Conservation (phyloP, 768 basidiomycete species). For the Kwoniella dendrophila region DNA sequence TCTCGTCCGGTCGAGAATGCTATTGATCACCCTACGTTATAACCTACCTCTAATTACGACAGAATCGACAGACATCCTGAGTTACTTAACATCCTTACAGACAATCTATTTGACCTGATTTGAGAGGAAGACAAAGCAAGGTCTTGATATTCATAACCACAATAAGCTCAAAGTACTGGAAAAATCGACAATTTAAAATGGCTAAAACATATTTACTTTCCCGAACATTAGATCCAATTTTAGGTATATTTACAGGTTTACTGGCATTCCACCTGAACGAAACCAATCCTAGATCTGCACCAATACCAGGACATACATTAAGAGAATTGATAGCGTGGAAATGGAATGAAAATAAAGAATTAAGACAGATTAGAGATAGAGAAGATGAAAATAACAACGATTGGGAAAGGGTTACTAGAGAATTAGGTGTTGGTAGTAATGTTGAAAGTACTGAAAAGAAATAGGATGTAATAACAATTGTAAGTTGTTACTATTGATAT, state of each 20-base stretch:
- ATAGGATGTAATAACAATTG: slow-evolving; percentile 3
- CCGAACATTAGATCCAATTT: slow-evolving; percentile 50
- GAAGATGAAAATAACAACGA: slow-evolving; percentile 41
- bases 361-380: slow-evolving; percentile 11
- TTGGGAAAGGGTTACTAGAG: slow-evolving; percentile 46
- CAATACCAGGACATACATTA: slow-evolving; percentile 50
- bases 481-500: no score
- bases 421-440: slow-evolving; percentile 30
- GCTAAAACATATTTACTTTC: slow-evolving; percentile 53
- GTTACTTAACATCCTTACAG: no score
- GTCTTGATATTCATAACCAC: no score
- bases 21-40: no score
- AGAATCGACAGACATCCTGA: no score
- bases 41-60: no score
- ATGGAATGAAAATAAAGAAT: slow-evolving; percentile 32
- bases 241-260: slow-evolving; percentile 54
- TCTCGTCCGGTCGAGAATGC: no score
- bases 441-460: slow-evolving; percentile 4
- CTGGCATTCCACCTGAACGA: slow-evolving; percentile 55
- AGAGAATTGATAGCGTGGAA: slow-evolving; percentile 52
- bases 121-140: no score
- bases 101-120: no score
- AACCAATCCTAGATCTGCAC: slow-evolving; percentile 53
- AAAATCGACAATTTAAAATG: slow-evolving; percentile 29
- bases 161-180: neutral